Conservation (phyloP, 2,329 filamentous ascomycete species). For the Coniochaeta sp. region DNA sequence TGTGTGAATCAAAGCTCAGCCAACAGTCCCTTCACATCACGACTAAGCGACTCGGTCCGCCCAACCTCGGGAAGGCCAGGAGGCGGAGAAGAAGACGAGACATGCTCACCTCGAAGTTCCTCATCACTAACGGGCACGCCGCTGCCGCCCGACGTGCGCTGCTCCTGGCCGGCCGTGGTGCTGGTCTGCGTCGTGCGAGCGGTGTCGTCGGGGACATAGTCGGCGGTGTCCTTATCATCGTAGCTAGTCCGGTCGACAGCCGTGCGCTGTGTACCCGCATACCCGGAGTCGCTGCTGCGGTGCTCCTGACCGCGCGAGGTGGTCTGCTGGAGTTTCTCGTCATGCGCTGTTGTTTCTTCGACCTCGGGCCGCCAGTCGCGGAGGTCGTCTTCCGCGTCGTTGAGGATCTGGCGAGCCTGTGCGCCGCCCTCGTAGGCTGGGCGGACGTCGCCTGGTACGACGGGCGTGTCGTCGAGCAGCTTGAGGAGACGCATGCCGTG, state of each 20-base stretch:
- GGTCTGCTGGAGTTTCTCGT: background rate
- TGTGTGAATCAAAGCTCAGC: background rate
- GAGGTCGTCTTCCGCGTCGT: slow-evolving; percentile 86
- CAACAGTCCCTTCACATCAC: background rate
- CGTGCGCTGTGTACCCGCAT: background rate
- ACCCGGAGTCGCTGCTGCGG: background rate
- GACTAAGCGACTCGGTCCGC: background rate
- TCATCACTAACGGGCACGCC: background rate
- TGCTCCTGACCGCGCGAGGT: background rate
- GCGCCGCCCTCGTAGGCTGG: slow-evolving; percentile 57
- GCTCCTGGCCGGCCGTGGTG: background rate
- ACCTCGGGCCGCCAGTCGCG: slow-evolving; percentile 58
- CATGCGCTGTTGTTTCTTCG: slow-evolving; percentile 14
- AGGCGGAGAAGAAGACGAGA: background rate
- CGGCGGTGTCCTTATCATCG: background rate
- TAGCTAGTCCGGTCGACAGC: background rate
- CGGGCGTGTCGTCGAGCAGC: slow-evolving; percentile 80
- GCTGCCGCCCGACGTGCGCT: background rate
- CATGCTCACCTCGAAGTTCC: background rate
- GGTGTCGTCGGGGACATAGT: background rate
- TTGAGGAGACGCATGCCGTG: slow-evolving; percentile 80
- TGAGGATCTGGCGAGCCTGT: slow-evolving; percentile 76
- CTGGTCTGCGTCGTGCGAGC: background rate
- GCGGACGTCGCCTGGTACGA: slow-evolving; percentile 76
- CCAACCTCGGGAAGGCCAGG: background rate